Conservation (phyloP, 768 basidiomycete species). For the Mycena kentingensis region DNA sequence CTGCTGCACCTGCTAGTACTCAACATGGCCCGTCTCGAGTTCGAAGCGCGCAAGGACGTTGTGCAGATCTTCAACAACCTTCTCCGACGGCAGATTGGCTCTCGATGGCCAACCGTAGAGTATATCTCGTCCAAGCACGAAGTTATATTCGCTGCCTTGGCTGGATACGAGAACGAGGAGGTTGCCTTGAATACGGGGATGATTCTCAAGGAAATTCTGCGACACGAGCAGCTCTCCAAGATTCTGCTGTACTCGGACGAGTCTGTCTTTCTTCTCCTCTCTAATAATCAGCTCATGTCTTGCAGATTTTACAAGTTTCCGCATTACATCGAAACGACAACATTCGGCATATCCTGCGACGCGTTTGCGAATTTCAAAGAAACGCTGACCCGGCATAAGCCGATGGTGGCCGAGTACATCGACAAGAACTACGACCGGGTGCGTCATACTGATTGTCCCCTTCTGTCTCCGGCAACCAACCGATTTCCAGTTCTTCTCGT, state of each 20-base stretch:
- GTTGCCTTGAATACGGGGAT: constrained; percentile 96
- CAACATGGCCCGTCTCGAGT: constrained; percentile 86
- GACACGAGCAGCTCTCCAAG: constrained; percentile 89
- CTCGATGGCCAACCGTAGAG: constrained; percentile 95
- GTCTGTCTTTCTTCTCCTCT: constrained; percentile 50
- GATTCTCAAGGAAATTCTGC: constrained; percentile 96
- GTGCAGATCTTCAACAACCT: constrained; percentile 90
- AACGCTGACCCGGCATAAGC: constrained; percentile 93
- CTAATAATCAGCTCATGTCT: constrained; percentile 13
- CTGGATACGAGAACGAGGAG: constrained; percentile 94
- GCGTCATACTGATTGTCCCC: constrained; percentile 28
- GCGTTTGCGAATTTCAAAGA: constrained; percentile 98
- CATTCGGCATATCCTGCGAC: constrained; percentile 97
- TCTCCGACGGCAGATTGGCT: constrained; percentile 86
- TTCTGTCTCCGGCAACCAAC: constrained; percentile 12
- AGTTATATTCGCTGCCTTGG: constrained; percentile 78
- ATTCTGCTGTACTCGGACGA: constrained; percentile 90
- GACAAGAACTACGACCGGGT: constrained; percentile 98
- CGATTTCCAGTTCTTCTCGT: constrained; percentile 81
- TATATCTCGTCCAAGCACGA: constrained; percentile 79
- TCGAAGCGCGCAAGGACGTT: constrained; percentile 88
- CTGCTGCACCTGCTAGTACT: constrained; percentile 79
- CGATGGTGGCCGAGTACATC: constrained; percentile 96
- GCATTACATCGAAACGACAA: constrained; percentile 94
- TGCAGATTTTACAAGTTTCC: constrained; percentile 93